Evolutionary conservation across 495 filamentous ascomycete species (phyloP).

Genomic region (Xylaria acuta): DNA sequence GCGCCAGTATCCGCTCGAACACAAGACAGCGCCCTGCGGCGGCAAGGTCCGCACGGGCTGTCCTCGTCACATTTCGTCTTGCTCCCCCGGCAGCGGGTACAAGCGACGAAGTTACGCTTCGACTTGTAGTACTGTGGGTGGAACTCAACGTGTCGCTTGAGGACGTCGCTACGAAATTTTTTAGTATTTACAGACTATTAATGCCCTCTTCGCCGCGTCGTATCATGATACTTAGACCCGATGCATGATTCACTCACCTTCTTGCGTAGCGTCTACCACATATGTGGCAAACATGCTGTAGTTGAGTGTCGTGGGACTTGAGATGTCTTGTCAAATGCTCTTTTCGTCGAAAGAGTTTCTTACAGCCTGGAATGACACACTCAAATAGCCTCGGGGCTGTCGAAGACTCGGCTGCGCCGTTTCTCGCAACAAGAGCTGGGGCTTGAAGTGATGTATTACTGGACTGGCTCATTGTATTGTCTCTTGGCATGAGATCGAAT

Average conservation of each 20-base stretch:
- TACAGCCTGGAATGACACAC: conserved; percentile 34
- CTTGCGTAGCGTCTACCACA: conserved; percentile 41
- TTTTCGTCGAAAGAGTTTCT: conserved; percentile 37
- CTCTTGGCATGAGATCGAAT: background rate
- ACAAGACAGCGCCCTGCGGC: conserved; percentile 8
- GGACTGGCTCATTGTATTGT: conserved; percentile 5
- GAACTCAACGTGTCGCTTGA: conserved; percentile 40
- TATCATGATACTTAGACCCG: background rate
- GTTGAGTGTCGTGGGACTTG: conserved; percentile 35
- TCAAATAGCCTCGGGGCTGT: conserved; percentile 23
- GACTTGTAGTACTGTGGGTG: conserved; percentile 31
- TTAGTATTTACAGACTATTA: background rate
- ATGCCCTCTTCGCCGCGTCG: too few relatives aligned
- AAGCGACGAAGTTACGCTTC: conserved; percentile 14
- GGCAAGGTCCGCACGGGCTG: conserved; percentile 17
- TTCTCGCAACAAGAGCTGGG: background rate
- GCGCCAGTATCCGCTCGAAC: background rate
- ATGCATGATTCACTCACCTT: conserved; percentile 27
- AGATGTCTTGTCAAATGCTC: conserved; percentile 41
- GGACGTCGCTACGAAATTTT: conserved; percentile 35
- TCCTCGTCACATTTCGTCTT: conserved; percentile 21
- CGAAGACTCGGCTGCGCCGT: background rate
- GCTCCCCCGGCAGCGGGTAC: conserved; percentile 16
- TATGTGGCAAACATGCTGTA: conserved; percentile 35
- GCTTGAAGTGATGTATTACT: background rate